Conservation (phyloP, 2,329 filamentous ascomycete genomes). For the Neofusicoccum ribis region DNA sequence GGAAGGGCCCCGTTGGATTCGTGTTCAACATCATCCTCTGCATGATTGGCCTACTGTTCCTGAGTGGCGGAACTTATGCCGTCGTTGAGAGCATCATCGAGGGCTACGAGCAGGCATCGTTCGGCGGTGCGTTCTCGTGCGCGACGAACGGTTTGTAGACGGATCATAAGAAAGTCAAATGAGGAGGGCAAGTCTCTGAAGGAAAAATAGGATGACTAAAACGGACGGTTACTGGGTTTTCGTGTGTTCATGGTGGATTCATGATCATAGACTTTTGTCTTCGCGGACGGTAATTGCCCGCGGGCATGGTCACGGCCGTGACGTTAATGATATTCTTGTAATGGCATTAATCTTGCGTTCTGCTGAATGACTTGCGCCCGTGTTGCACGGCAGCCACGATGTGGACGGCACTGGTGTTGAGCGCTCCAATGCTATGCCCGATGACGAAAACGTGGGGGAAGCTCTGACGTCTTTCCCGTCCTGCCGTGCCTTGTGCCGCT, state of each 20-base stretch:
- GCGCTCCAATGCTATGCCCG: not conserved
- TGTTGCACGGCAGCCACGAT: not conserved
- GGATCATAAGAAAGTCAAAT: too few relatives aligned
- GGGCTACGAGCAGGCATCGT: slow-evolving; percentile 64
- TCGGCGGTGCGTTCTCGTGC: slow-evolving; percentile 75
- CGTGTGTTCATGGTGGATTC: not conserved
- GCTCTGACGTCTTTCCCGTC: slow-evolving; percentile 2
- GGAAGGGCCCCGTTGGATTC: slow-evolving; percentile 57
- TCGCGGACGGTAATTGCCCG: not conserved
- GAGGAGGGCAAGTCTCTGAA: too few relatives aligned
- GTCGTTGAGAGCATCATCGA: slow-evolving; percentile 72
- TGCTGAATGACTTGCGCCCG: not conserved
- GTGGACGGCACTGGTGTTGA: not conserved
- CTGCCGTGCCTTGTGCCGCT: not conserved
- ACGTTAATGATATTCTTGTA: slow-evolving; percentile 1
- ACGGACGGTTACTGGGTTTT: not conserved
- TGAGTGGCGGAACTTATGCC: slow-evolving; percentile 77
- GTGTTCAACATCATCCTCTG: slow-evolving; percentile 73
- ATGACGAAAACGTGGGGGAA: slow-evolving; percentile 15
- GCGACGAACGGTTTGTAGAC: slow-evolving; percentile 62
- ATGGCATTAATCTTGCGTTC: not conserved
- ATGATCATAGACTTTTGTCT: not conserved
- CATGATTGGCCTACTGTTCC: slow-evolving; percentile 73
- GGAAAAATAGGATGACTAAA: not conserved
- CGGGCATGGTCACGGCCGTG: not conserved